These are phyloP conservation scores for Cryptococcus jaspeensis DNA, from an alignment of 1,284 basidiomycete genomes.

Conservation along the genomic window DNA sequence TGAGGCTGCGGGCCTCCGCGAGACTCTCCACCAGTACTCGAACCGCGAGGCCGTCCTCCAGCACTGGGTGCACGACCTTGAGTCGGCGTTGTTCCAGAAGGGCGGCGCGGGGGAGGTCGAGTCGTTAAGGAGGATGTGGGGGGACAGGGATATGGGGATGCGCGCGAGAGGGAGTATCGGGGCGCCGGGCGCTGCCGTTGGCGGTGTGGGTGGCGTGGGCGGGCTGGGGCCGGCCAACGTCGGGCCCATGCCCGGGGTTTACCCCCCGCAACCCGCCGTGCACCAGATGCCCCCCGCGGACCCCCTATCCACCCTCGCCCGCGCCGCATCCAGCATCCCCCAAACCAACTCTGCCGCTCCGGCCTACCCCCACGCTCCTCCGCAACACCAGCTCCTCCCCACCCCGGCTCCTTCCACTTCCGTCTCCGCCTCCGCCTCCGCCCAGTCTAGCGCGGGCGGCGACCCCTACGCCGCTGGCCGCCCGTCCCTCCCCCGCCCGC, in stretches of 20 bases:
- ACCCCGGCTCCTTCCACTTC: not conserved
- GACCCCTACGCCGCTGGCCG: constrained; percentile 1
- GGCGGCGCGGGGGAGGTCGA: constrained; percentile 34
- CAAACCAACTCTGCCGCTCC: not conserved
- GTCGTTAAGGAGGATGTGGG: constrained; percentile 28
- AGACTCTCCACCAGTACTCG: constrained; percentile 16
- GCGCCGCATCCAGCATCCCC: constrained; percentile 8
- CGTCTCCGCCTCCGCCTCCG: not conserved
- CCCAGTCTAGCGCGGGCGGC: not conserved
- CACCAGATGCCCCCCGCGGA: not conserved
- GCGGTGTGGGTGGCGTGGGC: no score
- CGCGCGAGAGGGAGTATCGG: not conserved
- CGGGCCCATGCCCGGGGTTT: not conserved
- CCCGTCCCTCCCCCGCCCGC: constrained; percentile 7
- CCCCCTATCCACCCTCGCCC: constrained; percentile 15
- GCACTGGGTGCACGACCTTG: constrained; percentile 37
- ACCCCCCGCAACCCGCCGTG: not conserved
- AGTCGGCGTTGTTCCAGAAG: constrained; percentile 29
- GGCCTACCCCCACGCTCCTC: not conserved
- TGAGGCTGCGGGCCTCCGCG: constrained; percentile 23
- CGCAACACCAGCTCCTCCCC: not conserved
- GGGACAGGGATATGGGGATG: constrained; percentile 4
- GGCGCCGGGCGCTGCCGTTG: no score
- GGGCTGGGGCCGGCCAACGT: no score
- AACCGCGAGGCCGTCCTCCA: constrained; percentile 26